phyloP scores from a whole-genome alignment of 345 rosid genomes.

The Aquilaria malaccensis region DNA sequence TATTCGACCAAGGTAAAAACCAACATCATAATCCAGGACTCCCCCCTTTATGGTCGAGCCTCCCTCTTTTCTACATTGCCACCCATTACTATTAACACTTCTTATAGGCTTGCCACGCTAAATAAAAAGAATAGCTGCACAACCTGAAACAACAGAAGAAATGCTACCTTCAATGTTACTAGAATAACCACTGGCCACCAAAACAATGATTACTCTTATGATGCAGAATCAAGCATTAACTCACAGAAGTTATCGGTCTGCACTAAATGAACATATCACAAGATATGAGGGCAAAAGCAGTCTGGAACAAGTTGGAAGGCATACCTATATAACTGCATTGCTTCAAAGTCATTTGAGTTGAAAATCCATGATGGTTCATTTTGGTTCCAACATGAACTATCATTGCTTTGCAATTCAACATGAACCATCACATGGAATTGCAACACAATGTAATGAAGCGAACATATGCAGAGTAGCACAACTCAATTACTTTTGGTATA shows the following conservation, averaged over 20 bases:
- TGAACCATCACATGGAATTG: too few relatives aligned
- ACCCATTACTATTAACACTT: slow-evolving; percentile 31
- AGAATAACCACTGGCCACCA: background rate
- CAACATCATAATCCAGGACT: slow-evolving; percentile 19
- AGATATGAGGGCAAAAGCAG: background rate
- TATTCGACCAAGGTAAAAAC: slow-evolving; percentile 12
- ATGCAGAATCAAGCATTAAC: background rate
- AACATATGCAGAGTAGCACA: too few relatives aligned
- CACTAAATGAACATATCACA: background rate
- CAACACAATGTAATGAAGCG: too few relatives aligned
- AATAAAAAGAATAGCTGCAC: slow-evolving; percentile 40
- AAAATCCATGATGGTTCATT: too few relatives aligned
- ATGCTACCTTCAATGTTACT: background rate
- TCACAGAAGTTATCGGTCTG: background rate
- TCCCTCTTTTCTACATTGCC: slow-evolving; percentile 23
- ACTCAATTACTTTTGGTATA: background rate
- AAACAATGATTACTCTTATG: background rate
- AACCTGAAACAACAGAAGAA: slow-evolving; percentile 22
- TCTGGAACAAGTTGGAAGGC: background rate
- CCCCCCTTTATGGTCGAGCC: slow-evolving; percentile 19
- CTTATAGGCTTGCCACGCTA: slow-evolving; percentile 21
- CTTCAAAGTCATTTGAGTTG: too few relatives aligned
- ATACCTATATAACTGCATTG: too few relatives aligned
- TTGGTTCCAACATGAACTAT: too few relatives aligned
- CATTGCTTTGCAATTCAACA: too few relatives aligned